phyloP scores from a whole-genome alignment of 2,329 filamentous ascomycete species.

The Aspergillus fischeri region DNA sequence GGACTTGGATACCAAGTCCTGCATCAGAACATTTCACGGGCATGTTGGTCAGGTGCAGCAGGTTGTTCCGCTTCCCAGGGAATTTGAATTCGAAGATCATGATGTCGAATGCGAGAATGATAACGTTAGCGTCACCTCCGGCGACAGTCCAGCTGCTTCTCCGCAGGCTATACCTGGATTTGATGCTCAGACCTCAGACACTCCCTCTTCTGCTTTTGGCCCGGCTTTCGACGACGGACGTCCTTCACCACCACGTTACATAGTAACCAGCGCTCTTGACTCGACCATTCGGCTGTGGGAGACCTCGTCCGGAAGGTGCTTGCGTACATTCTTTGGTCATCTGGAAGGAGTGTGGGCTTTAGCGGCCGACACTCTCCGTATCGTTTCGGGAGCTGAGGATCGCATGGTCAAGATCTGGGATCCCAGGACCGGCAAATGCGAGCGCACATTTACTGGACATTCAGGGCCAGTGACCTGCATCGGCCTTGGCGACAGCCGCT shows the following conservation, averaged over 20 bases:
- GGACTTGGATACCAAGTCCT: constrained; percentile 81
- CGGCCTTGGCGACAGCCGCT: constrained; percentile 79
- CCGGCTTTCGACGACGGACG: constrained; percentile 61
- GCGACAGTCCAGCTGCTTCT: constrained; percentile 23
- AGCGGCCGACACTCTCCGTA: constrained; percentile 78
- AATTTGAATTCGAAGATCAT: constrained; percentile 83
- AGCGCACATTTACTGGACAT: constrained; percentile 88
- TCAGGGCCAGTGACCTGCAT: constrained; percentile 89
- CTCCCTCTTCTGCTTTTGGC: constrained; percentile 55
- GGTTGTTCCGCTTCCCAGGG: constrained; percentile 74
- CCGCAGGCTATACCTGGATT: constrained; percentile 23
- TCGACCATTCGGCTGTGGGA: constrained; percentile 92
- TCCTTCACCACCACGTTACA: constrained; percentile 77
- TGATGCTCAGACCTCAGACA: constrained; percentile 18
- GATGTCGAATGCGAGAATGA: constrained; percentile 56
- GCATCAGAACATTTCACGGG: constrained; percentile 73
- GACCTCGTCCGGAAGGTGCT: constrained; percentile 71
- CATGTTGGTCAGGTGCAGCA: constrained; percentile 96
- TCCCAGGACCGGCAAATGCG: constrained; percentile 82
- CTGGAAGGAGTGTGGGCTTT: constrained; percentile 95
- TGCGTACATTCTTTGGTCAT: constrained; percentile 94
- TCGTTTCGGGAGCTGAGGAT: constrained; percentile 88
- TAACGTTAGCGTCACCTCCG: constrained; percentile 38
- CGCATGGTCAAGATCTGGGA: constrained; percentile 97
- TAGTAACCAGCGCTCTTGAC: constrained; percentile 88